Evolutionary conservation across 2,329 filamentous ascomycete species (phyloP), one percentile per base, ranked within the genome.

Genomic region (Nemania serpens): DNA sequence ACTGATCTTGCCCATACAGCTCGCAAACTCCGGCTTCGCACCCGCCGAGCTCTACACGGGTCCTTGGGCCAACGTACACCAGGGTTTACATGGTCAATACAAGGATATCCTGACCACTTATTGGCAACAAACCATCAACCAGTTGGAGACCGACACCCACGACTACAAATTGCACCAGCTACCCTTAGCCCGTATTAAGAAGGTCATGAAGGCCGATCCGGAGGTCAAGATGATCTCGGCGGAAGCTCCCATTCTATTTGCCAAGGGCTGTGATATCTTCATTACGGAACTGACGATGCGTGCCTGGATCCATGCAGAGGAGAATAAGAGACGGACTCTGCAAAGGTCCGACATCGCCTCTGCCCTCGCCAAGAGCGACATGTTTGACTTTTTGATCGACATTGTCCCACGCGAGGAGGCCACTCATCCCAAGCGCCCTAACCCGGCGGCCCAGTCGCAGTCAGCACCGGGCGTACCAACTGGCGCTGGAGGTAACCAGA

Each of bases 161-260:
- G 95, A 99, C 77, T 99, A 98, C 84, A 99, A 99, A 79, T 86
- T 98, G 58, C 95, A 99, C 76, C 95, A 98, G 76, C 84, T 99
- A 41, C 95, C 95, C 1, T 84, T 99, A 42, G 95, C 95, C n/a
- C 90, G 95, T 56, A 99, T 99, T 81, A 99, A 99, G 83, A 99
- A 99, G 77, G 95, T 99, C 68, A 99, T 99, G 95, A 99, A 99
- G 79, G 95, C 95, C 0, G 95, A 99, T 69, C 95, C 95, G 0
- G 95, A 99, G 72, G 95, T 99, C 49, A 99, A 99, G 82, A 99
- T 99, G 95, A 99, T 99, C 65, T 98, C 93, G 3, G 95, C 95
- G 9, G 95, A 99, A 78, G 95, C 95, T 1, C 95, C 95, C 1
- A 99, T 99, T 69, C 82, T 99, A 13, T 99, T 99, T 72, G 95